Evolutionary conservation across 139 green algal species (phyloP), one percentile per base, ranked within the genome.

Genomic region (Auxenochlorella pyrenoidosa): DNA sequence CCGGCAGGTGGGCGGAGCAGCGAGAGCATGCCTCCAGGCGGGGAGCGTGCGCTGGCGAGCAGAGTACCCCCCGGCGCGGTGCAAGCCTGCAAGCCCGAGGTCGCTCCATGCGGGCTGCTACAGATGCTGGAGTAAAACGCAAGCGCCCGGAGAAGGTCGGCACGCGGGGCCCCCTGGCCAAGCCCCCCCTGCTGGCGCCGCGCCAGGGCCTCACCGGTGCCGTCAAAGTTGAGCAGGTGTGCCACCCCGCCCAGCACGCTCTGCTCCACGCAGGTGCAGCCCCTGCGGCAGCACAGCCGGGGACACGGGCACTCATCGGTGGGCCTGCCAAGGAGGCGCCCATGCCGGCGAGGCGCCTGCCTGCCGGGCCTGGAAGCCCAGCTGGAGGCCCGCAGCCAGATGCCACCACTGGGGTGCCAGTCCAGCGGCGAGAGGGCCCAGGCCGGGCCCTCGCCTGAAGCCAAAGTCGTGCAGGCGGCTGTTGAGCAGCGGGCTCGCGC

Each of bases 181-280:
- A n/a, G n/a, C n/a, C n/a, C n/a, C n/a, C n/a, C n/a, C n/a, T n/a
- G n/a, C n/a, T 54, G 6, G 47, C 47, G 10, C 47, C 47, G 47
- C 47, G 3, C 0, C n/a, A 28, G 16, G 0, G 36, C 28, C 79
- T 60, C 63, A 77, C 80, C 82, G 34, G 90, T 94, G 59, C 95
- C 95, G 32, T 92, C 89, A 88, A 98, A 99, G 88, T 93, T 97
- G 22, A 99, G 92, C 82, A 99, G 90, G 91, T 99, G 96, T 3
- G 96, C 96, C 72, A 90, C 93, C 24, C 96, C 96, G 13, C 96
- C 96, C 41, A 98, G 90, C 58, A 99, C 92, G 66, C 89, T 94
- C 91, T 98, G 96, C 89, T 98, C 96, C 41, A 97, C 79, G 59
- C 84, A 92, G 0, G 95, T 97, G 93, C 95, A 98, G 38, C 96